Evolutionary conservation across 2,329 filamentous ascomycete species (phyloP), one percentile per base, ranked within the genome.

Genomic region (Hysterium pulicare): DNA sequence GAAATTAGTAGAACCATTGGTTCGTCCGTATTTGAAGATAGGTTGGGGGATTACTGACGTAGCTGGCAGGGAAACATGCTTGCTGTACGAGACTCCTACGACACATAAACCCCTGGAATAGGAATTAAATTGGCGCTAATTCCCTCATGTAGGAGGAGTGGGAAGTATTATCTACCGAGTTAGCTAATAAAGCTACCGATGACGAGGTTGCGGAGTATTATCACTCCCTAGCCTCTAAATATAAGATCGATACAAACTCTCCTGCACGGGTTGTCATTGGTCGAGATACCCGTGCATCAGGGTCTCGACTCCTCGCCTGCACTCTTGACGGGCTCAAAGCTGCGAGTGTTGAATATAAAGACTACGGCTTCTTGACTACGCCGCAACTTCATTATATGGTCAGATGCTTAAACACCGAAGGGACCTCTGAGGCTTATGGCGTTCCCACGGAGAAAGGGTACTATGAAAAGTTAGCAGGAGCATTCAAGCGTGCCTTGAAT

Each of bases 351-450:
- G 81, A 88, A 47, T 84, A 81, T 62, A 82, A 82, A 61, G 91
- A 97, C 74, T 91, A 84, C 73, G 93, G 91, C 70, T 84, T 90
- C 64, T 76, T 96, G 59, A 97, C 93, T 10, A 98, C 93, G 3
- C 93, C 93, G n/a, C 93, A 97, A 72, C 79, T 98, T 45, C 93
- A 98, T 74, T 98, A 98, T 71, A 77, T 97, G 51, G 91, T 91
- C 23, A 87, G 93, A 51, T 95, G 90, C 68, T 81, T 90, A 71
- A 98, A 98, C 72, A 97, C 91, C 1, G 80, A 93, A 58, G 87
- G 86, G 47, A 94, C 88, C 2, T 84, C 86, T 42, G 84, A 90
- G 55, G 81, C 89, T 15, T 98, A 97, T 63, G 93, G 93, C 44
- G 83, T 89, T 62, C 81, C 89, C 40, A 95, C 86, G 48, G 91